Conservation (phyloP, 331 rosid species). For the Malus hybrid region DNA sequence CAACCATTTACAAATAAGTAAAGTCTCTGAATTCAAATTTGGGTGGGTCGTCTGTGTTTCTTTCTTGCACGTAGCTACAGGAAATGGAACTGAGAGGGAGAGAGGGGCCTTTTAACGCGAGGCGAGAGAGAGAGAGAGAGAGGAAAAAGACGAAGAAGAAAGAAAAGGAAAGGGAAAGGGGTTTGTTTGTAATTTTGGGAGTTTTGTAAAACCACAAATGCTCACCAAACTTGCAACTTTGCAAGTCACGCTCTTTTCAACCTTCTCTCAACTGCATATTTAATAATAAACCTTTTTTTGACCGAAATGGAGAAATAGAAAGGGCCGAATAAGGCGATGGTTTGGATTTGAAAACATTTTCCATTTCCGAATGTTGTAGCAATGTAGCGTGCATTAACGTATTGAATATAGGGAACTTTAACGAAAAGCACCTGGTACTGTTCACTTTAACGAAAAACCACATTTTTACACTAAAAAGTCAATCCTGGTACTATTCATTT, state of each 20-base stretch:
- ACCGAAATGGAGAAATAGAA: too few relatives aligned
- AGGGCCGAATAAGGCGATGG: background rate
- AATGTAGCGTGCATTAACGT: too few relatives aligned
- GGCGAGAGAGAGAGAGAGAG: background rate
- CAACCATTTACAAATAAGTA: background rate
- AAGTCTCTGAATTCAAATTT: background rate
- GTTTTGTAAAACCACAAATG: background rate
- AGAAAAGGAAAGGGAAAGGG: background rate
- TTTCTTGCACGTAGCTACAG: background rate
- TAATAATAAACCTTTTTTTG: background rate
- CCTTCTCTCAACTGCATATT: background rate
- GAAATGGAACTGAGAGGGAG: background rate
- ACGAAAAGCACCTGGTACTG: too few relatives aligned
- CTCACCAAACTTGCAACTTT: background rate
- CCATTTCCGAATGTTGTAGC: too few relatives aligned
- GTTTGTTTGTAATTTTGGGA: background rate
- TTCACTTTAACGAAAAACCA: too few relatives aligned
- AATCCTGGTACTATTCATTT: too few relatives aligned
- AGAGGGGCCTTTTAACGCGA: background rate
- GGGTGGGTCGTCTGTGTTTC: background rate
- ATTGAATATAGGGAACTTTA: too few relatives aligned
- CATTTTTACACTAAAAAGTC: too few relatives aligned
- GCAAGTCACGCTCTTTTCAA: background rate
- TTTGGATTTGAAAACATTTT: background rate
- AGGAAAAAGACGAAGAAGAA: background rate